phyloP scores from a whole-genome alignment of 108 stramenopile species.

The Parmales sp. region DNA sequence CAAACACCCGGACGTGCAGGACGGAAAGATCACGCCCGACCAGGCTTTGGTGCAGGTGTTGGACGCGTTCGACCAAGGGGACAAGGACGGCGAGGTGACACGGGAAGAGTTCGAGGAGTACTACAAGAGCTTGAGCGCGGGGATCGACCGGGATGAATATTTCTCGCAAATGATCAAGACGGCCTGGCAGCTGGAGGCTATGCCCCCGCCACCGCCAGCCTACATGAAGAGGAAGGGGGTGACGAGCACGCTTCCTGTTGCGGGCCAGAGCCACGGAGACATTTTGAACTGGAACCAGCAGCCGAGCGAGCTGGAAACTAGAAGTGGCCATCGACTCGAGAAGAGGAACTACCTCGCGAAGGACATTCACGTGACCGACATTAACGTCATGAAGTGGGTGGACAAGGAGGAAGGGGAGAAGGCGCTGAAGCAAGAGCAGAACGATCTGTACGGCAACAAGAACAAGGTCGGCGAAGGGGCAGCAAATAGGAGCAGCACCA shows the following conservation, averaged over 20 bases:
- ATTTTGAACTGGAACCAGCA: not conserved
- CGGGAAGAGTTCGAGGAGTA: slow-evolving; percentile 42
- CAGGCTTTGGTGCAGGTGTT: slow-evolving; percentile 37
- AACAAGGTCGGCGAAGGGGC: not conserved
- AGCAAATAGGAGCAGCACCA: too few relatives aligned
- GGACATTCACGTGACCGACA: not conserved
- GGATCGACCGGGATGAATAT: slow-evolving; percentile 44
- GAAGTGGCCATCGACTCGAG: not conserved
- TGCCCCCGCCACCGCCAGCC: not conserved
- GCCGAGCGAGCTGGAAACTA: not conserved
- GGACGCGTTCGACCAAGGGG: slow-evolving; percentile 33
- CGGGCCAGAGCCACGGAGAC: slow-evolving; percentile 1
- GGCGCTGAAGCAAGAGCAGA: not conserved
- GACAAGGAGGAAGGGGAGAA: not conserved
- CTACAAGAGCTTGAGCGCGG: slow-evolving; percentile 42
- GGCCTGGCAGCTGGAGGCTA: not conserved
- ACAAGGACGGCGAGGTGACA: slow-evolving; percentile 48
- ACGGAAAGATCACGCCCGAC: slow-evolving; percentile 22
- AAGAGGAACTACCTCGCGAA: not conserved
- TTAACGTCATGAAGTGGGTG: not conserved
- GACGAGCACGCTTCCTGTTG: not conserved
- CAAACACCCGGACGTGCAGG: slow-evolving; percentile 40
- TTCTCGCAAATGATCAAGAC: slow-evolving; percentile 54
- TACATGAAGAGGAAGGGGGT: not conserved
- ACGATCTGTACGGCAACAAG: too few relatives aligned